These are phyloP conservation scores for Eurotiales sp. DNA, from an alignment of 2,329 filamentous ascomycete genomes.

Conservation along the genomic window DNA sequence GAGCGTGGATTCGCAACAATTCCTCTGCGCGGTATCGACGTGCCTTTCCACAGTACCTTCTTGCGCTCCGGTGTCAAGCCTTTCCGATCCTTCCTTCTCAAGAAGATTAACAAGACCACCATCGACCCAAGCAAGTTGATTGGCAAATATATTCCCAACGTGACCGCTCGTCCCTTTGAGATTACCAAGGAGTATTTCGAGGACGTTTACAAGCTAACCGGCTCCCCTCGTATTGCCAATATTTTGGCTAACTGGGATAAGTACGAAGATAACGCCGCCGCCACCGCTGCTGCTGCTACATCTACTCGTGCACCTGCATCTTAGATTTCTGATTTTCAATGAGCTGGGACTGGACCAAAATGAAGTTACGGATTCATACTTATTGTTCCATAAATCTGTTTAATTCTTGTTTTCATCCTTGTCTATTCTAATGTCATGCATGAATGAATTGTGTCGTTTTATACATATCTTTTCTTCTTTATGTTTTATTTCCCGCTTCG, in stretches of 20 bases:
- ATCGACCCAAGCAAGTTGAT: slow-evolving; percentile 96
- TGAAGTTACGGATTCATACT: not conserved
- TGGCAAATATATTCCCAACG: slow-evolving; percentile 98
- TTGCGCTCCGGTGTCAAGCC: slow-evolving; percentile 97
- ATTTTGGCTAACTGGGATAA: slow-evolving; percentile 80
- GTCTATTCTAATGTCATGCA: slow-evolving; percentile 10
- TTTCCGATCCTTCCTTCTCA: slow-evolving; percentile 95
- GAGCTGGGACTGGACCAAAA: not conserved
- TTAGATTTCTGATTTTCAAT: not conserved
- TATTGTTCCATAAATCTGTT: not conserved
- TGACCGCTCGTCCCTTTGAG: slow-evolving; percentile 92
- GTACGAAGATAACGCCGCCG: slow-evolving; percentile 47
- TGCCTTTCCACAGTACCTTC: slow-evolving; percentile 99
- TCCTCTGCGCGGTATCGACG: slow-evolving; percentile 93
- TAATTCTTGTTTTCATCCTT: not conserved
- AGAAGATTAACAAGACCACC: slow-evolving; percentile 99
- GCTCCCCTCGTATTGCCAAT: slow-evolving; percentile 57
- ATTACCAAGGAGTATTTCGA: slow-evolving; percentile 99
- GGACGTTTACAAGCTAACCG: slow-evolving; percentile 93
- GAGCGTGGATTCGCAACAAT: slow-evolving; percentile 97
- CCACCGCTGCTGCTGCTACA: slow-evolving; percentile 1
- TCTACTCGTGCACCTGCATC: too few species aligned
- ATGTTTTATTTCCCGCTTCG: not conserved
- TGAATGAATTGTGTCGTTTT: slow-evolving; percentile 3
- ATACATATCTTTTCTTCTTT: not conserved